Percentiles rank a stretch among this genome's conserved stretches.
These are phyloP conservation scores for Candida albicans DNA, from an alignment of 1,139 yeast genomes.

Conservation along the genomic window DNA sequence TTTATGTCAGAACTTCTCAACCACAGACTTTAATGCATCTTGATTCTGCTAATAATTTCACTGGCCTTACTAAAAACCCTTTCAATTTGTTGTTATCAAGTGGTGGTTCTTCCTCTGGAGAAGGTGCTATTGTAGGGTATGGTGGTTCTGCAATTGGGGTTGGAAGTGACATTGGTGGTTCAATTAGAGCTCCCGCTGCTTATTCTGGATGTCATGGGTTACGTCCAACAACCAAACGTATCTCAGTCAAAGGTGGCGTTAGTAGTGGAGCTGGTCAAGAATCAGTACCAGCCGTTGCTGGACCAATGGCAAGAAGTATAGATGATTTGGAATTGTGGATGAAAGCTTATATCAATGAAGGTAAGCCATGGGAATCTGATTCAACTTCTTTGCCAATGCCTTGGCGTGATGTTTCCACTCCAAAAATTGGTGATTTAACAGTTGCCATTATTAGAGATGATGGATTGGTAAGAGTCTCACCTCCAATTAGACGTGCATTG, in stretches of 20 bases:
- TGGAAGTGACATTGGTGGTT: slow-evolving; percentile 62
- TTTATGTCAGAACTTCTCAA: slow-evolving; percentile 34
- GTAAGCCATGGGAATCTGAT: slow-evolving; percentile 71
- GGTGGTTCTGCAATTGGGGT: slow-evolving; percentile 50
- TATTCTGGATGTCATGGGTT: slow-evolving; percentile 65
- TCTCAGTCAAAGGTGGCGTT: slow-evolving; percentile 51
- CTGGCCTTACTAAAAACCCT: slow-evolving; percentile 35
- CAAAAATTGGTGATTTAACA: slow-evolving; percentile 39
- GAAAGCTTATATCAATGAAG: slow-evolving; percentile 54
- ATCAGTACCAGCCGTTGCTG: slow-evolving; percentile 57
- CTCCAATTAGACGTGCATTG: slow-evolving; percentile 52
- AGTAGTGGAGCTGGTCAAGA: slow-evolving; percentile 59
- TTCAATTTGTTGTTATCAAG: slow-evolving; percentile 30
- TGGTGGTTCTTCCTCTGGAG: slow-evolving; percentile 42
- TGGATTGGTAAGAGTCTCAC: slow-evolving; percentile 43
- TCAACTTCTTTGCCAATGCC: slow-evolving; percentile 55
- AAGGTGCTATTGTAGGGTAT: slow-evolving; percentile 35
- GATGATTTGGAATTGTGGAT: slow-evolving; percentile 66
- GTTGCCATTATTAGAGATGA: slow-evolving; percentile 43
- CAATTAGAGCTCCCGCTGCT: slow-evolving; percentile 47
- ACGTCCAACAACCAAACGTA: slow-evolving; percentile 66
- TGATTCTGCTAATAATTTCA: slow-evolving; percentile 35
- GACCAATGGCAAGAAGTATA: slow-evolving; percentile 62
- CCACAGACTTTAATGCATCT: slow-evolving; percentile 44
- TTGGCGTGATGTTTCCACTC: slow-evolving; percentile 56